Conservation (phyloP, 768 basidiomycete species). For the Punctularia strigosozonata region DNA sequence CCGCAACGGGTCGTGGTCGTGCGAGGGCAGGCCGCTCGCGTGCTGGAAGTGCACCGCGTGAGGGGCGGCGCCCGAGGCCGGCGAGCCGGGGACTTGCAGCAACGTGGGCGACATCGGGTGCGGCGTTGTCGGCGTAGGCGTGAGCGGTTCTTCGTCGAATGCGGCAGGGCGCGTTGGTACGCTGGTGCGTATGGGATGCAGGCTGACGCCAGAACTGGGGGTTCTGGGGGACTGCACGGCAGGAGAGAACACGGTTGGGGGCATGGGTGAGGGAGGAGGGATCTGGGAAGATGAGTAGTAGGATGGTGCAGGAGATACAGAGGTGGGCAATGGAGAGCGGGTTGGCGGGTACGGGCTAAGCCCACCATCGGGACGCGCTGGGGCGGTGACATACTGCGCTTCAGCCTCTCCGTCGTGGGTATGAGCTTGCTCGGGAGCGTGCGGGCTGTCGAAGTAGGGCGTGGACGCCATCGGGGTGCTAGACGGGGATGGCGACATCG, state of each 20-base stretch:
- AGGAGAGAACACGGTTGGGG: slow-evolving; percentile 19
- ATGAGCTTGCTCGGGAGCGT: neutral
- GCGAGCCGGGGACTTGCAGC: too few relatives aligned
- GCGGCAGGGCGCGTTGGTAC: too few relatives aligned
- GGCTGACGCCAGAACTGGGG: slow-evolving; percentile 13
- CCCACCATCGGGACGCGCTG: slow-evolving; percentile 1
- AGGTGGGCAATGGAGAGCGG: slow-evolving; percentile 6
- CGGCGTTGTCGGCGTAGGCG: too few relatives aligned
- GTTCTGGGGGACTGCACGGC: slow-evolving; percentile 19
- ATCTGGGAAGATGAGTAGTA: slow-evolving; percentile 48
- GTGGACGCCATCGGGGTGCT: slow-evolving; percentile 4
- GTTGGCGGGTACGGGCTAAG: slow-evolving; percentile 7
- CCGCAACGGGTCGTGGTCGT: too few relatives aligned
- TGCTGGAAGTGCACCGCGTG: too few relatives aligned
- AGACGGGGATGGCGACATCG: slow-evolving; percentile 9
- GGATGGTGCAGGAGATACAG: slow-evolving; percentile 22
- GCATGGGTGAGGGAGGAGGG: slow-evolving; percentile 44
- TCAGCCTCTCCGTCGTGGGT: neutral
- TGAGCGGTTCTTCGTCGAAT: too few relatives aligned
- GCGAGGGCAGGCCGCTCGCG: too few relatives aligned
- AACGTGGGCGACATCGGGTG: too few relatives aligned
- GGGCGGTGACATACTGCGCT: neutral
- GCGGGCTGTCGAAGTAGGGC: neutral
- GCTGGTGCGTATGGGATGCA: slow-evolving; percentile 11
- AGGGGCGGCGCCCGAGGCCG: too few relatives aligned